Base-by-base conservation (phyloP, 176 grass and related monocot species). In the Thalia dealbata region DNA sequence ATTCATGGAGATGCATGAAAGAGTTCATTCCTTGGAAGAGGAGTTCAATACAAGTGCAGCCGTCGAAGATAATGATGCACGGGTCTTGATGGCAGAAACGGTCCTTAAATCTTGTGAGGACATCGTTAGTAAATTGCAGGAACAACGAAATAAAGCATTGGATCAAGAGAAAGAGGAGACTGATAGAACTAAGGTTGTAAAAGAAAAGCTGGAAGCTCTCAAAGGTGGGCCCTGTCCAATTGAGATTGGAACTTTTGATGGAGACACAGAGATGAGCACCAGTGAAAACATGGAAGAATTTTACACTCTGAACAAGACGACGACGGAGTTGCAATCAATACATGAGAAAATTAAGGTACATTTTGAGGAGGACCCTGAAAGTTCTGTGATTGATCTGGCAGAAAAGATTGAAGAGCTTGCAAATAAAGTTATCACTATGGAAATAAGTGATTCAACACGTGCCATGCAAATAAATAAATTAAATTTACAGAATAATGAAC, bases 321-420 rank as follows among this genome's bases (percentile, higher is more conserved):
- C 29, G 14, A 52, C 81, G 41, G 83, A 91, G 67, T 62, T 77
- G 60, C 74, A 90, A 19, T 65, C 55, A 7, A 54, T 91, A 65
- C 63, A 80, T 11, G 71, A 73, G 64, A 99, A 88, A 84, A 84
- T 99, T 56, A 92, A 78, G 83, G 81, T 84, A 61, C 85, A 93
- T 77, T 92, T 93, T 26, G 56, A 85, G 76, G 88, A 35, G 24
- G 82, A 90, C 35, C 82, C 73, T n/a, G 52, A 79, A 65, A 88
- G 70, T 43, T 88, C 90, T 23, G 70, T 86, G 54, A 85, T 80
- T 14, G 90, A 99, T 61, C 79, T 99, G 48, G 82, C 90, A 0
- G 95, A 93, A 54, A 85, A 73, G 38, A 99, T 99, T 3, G 90
- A 99, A 29, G 95, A 99, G 46, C 73, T 97, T 74, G 95, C 92